These are phyloP conservation scores for Globisporangium splendens DNA, from an alignment of 352 stramenopile species.

Conservation along the genomic window DNA sequence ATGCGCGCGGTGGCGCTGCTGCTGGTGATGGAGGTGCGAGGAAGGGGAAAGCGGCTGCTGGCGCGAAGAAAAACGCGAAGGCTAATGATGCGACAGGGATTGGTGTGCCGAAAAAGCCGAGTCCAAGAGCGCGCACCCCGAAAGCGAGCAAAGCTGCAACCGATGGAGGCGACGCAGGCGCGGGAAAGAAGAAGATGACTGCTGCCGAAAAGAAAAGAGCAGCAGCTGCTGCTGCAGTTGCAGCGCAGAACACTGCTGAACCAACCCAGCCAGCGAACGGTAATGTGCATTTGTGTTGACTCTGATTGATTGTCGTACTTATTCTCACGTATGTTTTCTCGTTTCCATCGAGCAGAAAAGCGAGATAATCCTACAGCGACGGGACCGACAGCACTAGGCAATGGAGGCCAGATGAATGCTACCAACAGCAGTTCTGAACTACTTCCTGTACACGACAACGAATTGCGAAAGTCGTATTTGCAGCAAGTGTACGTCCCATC, in stretches of 20 bases:
- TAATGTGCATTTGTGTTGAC: not conserved
- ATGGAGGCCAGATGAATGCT: not conserved
- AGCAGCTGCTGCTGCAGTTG: not conserved
- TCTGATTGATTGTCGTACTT: not conserved
- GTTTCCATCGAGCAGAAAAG: not conserved
- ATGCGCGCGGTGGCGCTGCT: not conserved
- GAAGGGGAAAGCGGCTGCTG: not conserved
- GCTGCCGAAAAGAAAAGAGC: conserved; percentile 14
- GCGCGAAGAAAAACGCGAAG: conserved; percentile 25
- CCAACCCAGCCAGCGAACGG: conserved; percentile 2
- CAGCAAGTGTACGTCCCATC: conserved; percentile 36
- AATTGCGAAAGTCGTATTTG: conserved; percentile 40
- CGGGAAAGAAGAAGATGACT: conserved; percentile 14
- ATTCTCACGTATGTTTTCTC: not conserved
- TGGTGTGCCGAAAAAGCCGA: conserved; percentile 26
- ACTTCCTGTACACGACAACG: conserved; percentile 23
- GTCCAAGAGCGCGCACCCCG: conserved; percentile 20
- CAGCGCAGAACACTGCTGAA: not conserved
- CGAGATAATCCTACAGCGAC: not conserved
- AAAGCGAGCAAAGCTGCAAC: conserved; percentile 18
- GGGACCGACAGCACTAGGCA: not conserved
- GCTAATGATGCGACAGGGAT: conserved; percentile 4
- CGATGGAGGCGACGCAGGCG: conserved; percentile 21
- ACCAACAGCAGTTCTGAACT: conserved; percentile 12
- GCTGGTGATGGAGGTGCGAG: not conserved